Percentiles rank a stretch among this genome's conserved stretches.
These are phyloP conservation scores for Aspergillus brasiliensis DNA, from an alignment of 2,329 filamentous ascomycete genomes.

Conservation along the genomic window DNA sequence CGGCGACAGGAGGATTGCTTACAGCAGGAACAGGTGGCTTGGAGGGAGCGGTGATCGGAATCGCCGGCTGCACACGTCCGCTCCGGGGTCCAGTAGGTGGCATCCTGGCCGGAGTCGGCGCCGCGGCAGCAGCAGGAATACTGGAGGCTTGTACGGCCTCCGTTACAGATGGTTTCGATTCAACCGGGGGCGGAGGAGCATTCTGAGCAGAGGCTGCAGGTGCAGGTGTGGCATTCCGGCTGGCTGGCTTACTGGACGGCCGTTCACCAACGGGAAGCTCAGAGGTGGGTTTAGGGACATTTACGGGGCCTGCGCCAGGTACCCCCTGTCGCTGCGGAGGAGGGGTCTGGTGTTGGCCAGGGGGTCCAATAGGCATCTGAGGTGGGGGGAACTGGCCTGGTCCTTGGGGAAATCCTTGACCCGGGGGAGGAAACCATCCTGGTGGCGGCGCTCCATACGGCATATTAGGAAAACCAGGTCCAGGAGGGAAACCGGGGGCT, in stretches of 20 bases:
- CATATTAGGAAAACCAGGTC: slow-evolving; percentile 71
- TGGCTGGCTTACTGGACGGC: slow-evolving; percentile 36
- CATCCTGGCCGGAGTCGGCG: slow-evolving; percentile 24
- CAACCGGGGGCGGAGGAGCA: slow-evolving; percentile 40
- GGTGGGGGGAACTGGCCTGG: slow-evolving; percentile 67
- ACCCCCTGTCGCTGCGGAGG: slow-evolving; percentile 40
- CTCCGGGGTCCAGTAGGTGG: slow-evolving; percentile 40
- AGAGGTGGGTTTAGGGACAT: slow-evolving; percentile 41
- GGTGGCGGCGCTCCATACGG: slow-evolving; percentile 73
- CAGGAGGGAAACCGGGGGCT: slow-evolving; percentile 55
- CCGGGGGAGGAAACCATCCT: slow-evolving; percentile 76
- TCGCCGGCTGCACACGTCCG: slow-evolving; percentile 48
- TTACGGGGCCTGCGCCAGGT: slow-evolving; percentile 29
- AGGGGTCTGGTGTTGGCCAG: slow-evolving; percentile 46
- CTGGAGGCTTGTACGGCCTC: slow-evolving; percentile 37
- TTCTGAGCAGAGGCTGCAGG: slow-evolving; percentile 31
- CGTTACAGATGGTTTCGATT: slow-evolving; percentile 42
- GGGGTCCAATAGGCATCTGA: slow-evolving; percentile 59
- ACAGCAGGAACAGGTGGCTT: slow-evolving; percentile 36
- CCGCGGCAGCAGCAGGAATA: slow-evolving; percentile 25
- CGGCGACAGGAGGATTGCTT: slow-evolving; percentile 31
- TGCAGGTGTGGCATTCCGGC: slow-evolving; percentile 37
- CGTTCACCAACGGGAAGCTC: slow-evolving; percentile 48
- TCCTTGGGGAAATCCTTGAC: slow-evolving; percentile 71
- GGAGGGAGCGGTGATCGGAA: slow-evolving; percentile 45